Conservation (phyloP, 257 asterid species). For the Nicotiana attenuata region DNA sequence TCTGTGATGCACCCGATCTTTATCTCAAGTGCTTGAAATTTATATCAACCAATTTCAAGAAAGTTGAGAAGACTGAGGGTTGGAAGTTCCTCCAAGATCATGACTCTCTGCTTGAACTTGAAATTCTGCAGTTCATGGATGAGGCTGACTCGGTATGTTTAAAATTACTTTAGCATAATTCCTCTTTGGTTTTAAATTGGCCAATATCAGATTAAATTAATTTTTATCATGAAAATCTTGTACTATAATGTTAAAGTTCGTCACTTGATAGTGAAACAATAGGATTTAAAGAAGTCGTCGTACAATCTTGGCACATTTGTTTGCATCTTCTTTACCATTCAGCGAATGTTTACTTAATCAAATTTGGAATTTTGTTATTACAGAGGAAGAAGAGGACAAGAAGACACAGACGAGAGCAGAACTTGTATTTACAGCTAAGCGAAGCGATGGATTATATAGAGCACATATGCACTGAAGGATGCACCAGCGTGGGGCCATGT, state of each 20-base stretch:
- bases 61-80: slow-evolving; percentile 69
- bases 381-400: slow-evolving; percentile 66
- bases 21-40: slow-evolving; percentile 69
- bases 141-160: slow-evolving; percentile 65
- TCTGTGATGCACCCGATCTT: slow-evolving; percentile 93
- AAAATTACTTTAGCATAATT: background rate
- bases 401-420: slow-evolving; percentile 56
- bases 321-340: background rate
- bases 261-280: background rate
- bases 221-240: background rate
- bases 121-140: slow-evolving; percentile 70
- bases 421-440: slow-evolving; percentile 59
- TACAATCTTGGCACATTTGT: background rate
- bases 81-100: slow-evolving; percentile 75
- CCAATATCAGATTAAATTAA: background rate
- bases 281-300: too few relatives aligned
- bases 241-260: background rate
- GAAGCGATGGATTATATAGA: slow-evolving; percentile 89
- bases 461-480: slow-evolving; percentile 87
- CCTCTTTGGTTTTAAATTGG: too few relatives aligned
- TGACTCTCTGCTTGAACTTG: slow-evolving; percentile 83
- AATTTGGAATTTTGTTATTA: background rate
- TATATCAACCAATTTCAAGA: slow-evolving; percentile 43
- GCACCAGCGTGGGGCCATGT: slow-evolving; percentile 71
- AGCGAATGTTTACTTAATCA: background rate